A percentile compares a stretch with the other conserved stretches of the same genome.
phyloP scores from a whole-genome alignment of 257 asterid species.

The Solanum sparsipilum region DNA sequence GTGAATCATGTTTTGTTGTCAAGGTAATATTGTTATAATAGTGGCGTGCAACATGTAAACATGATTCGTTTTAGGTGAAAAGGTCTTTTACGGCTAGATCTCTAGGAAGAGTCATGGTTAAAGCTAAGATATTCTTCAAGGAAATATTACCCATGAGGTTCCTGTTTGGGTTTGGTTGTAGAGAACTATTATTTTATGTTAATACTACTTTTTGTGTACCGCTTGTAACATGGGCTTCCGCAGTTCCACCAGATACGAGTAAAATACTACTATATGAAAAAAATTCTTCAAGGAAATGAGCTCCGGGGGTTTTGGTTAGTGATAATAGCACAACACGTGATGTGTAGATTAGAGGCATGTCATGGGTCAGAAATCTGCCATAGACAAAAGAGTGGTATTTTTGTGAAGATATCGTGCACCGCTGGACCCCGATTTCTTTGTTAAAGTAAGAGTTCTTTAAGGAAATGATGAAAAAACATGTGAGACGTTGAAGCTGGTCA shows the following conservation, averaged over 20 bases:
- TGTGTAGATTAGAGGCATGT: neutral
- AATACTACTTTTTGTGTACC: neutral
- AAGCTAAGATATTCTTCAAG: neutral
- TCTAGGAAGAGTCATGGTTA: neutral
- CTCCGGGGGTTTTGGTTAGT: neutral
- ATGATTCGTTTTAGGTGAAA: neutral
- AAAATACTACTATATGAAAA: neutral
- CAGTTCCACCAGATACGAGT: neutral
- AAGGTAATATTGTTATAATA: neutral
- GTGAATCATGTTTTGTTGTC: neutral
- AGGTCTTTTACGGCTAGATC: neutral
- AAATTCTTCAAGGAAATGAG: neutral
- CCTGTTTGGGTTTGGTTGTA: neutral
- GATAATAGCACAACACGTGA: neutral
- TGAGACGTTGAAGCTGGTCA: neutral
- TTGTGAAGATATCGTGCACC: neutral
- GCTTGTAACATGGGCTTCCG: neutral
- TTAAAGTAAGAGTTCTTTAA: too few species aligned
- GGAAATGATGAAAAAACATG: too few species aligned
- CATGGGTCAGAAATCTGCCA: neutral
- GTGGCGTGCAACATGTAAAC: neutral
- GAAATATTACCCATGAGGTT: neutral
- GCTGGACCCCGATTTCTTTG: too few species aligned
- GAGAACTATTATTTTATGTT: neutral
- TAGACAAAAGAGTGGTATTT: neutral